Evolutionary conservation across 2,329 filamentous ascomycete species (phyloP).

Genomic region (Aspergillus novofumigatus): DNA sequence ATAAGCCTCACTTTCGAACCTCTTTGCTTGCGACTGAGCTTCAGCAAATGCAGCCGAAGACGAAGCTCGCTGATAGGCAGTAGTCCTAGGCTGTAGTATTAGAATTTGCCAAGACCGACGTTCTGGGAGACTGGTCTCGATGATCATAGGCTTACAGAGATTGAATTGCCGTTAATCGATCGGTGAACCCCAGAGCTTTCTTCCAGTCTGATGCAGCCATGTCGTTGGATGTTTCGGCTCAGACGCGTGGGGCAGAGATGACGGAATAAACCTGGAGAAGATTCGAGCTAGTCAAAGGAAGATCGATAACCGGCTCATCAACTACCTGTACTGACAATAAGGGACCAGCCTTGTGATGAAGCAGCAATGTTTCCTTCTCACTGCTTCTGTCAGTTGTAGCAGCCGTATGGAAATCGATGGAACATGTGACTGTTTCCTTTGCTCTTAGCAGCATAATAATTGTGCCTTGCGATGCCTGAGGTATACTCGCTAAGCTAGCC

Average conservation of each 20-base stretch:
- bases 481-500: background rate
- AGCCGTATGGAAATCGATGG: background rate
- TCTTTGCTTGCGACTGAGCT: conserved; percentile 57
- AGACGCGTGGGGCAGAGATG: conserved; percentile 18
- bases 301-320: background rate
- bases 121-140: background rate
- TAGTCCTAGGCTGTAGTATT: conserved; percentile 36
- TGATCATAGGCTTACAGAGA: conserved; percentile 49
- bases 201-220: conserved; percentile 46
- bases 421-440: background rate
- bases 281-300: background rate
- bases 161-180: conserved; percentile 61
- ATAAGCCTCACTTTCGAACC: conserved; percentile 53
- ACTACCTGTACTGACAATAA: background rate
- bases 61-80: conserved; percentile 45
- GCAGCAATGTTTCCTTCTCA: background rate
- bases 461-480: background rate
- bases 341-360: background rate
- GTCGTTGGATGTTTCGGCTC: conserved; percentile 29
- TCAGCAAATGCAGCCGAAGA: conserved; percentile 44
- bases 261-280: conserved; percentile 14
- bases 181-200: conserved; percentile 51
- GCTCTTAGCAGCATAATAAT: background rate
- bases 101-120: conserved; percentile 5
- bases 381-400: conserved; percentile 1